A percentile compares a stretch with the other conserved stretches of the same genome.
These are phyloP conservation scores for Aureobasidium lini DNA, from an alignment of 2,329 filamentous ascomycete genomes.

Conservation along the genomic window DNA sequence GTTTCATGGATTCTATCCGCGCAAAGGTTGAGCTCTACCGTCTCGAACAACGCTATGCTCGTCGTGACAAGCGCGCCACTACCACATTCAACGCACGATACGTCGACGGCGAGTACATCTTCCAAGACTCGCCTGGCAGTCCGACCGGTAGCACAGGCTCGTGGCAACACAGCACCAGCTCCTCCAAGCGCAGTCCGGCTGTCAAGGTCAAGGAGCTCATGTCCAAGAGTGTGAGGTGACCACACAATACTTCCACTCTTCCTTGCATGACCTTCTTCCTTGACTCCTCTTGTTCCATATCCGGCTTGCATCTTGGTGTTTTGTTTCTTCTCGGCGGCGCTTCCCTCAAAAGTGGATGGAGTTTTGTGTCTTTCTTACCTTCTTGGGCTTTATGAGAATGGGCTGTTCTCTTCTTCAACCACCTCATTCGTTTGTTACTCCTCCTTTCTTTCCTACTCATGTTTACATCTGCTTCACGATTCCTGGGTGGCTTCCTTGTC, in stretches of 20 bases:
- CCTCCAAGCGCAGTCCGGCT: not conserved
- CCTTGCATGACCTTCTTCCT: not conserved
- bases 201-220: conserved; percentile 9
- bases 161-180: not conserved
- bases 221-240: conserved; percentile 6
- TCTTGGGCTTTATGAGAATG: not conserved
- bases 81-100: conserved; percentile 87
- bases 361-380: not conserved
- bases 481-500: too few relatives aligned
- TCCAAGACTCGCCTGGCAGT: conserved; percentile 31
- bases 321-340: not conserved
- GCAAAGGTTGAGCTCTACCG: conserved; percentile 86
- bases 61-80: conserved; percentile 79
- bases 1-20: conserved; percentile 68
- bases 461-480: too few relatives aligned
- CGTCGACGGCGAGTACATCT: conserved; percentile 92
- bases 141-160: not conserved
- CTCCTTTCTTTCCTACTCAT: not conserved
- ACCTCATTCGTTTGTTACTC: not conserved
- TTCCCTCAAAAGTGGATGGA: not conserved
- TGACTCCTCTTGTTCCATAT: not conserved
- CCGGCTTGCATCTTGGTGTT: not conserved
- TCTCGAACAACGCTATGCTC: conserved; percentile 90
- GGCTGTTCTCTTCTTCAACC: not conserved
- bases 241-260: not conserved